Evolutionary conservation across 148 eudicot genomes (phyloP).

Genomic region (Heliamphora exappendiculata): DNA sequence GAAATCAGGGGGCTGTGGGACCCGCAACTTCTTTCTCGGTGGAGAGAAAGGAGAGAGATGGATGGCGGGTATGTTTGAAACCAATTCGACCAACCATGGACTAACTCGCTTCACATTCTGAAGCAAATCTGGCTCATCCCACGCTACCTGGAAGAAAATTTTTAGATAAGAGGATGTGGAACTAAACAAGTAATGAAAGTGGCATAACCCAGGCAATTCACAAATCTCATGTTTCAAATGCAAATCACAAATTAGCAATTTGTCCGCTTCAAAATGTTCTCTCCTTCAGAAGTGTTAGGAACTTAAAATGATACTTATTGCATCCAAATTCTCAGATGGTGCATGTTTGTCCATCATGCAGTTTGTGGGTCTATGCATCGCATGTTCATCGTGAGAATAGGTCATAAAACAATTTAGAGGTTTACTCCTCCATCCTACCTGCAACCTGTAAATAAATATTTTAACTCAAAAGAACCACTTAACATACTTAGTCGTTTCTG

Average conservation of each 20-base stretch:
- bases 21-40: conserved; percentile 57
- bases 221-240: background rate
- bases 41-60: conserved; percentile 48
- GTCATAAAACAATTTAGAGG: background rate
- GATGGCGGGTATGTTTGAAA: conserved; percentile 43
- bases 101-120: conserved; percentile 58
- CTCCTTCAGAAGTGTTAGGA: background rate
- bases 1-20: conserved; percentile 46
- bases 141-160: conserved; percentile 37
- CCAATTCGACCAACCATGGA: conserved; percentile 71
- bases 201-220: background rate
- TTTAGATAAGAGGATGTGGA: background rate
- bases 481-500: background rate
- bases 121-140: conserved; percentile 72
- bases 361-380: background rate
- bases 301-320: background rate
- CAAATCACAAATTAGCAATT: background rate
- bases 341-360: background rate
- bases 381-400: background rate
- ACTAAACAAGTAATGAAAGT: background rate
- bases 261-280: background rate
- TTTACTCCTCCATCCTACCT: background rate
- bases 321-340: background rate
- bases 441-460: background rate
- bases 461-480: background rate